Conservation (phyloP, 768 basidiomycete species). For the Boletus rubropictus region DNA sequence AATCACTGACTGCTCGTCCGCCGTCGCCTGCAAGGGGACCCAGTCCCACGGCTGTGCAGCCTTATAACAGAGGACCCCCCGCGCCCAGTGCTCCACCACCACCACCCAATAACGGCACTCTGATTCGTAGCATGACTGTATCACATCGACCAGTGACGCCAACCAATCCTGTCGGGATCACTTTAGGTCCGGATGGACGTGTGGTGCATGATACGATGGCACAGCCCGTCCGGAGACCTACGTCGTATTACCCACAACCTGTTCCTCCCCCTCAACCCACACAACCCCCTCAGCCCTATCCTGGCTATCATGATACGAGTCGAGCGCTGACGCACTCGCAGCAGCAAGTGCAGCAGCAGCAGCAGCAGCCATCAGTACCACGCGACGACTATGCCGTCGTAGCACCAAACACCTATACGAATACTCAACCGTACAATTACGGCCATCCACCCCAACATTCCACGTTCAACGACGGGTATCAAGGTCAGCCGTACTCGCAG, state of each 20-base stretch:
- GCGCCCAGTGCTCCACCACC: not conserved
- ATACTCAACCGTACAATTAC: constrained; percentile 12
- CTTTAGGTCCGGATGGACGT: constrained; percentile 71
- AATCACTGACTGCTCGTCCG: constrained; percentile 57
- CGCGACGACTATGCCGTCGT: constrained; percentile 17
- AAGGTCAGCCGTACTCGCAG: constrained; percentile 14
- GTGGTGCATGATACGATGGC: constrained; percentile 77
- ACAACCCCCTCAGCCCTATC: constrained; percentile 19
- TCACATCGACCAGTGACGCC: constrained; percentile 54
- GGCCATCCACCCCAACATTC: constrained; percentile 20
- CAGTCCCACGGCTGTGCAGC: constrained; percentile 15
- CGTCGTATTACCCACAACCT: constrained; percentile 10
- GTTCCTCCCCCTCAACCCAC: constrained; percentile 3
- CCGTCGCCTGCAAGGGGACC: constrained; percentile 45
- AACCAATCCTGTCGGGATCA: constrained; percentile 77
- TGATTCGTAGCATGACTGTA: constrained; percentile 19
- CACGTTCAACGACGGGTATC: constrained; percentile 17
- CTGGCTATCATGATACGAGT: constrained; percentile 17
- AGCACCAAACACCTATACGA: constrained; percentile 12
- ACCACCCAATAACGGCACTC: not conserved
- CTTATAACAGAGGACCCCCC: constrained; percentile 10
- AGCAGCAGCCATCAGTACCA: constrained; percentile 16
- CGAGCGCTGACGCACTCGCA: constrained; percentile 33
- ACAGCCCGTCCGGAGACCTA: constrained; percentile 23
- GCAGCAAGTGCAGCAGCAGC: constrained; percentile 27